Evolutionary conservation across 495 filamentous ascomycete genomes (phyloP).

Genomic region (Podospora australis): DNA sequence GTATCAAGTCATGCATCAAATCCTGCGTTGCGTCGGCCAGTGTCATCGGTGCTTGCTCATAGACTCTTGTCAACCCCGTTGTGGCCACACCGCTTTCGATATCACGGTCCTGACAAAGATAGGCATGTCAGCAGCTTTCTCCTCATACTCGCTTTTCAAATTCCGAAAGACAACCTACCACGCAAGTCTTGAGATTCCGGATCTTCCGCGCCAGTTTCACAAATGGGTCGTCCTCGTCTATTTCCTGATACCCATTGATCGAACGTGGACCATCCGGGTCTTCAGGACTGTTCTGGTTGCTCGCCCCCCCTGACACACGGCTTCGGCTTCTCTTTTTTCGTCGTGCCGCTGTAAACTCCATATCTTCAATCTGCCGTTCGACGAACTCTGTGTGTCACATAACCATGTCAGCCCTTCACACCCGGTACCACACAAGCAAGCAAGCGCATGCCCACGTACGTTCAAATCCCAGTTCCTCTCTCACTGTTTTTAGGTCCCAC

Average conservation of each 20-base stretch:
- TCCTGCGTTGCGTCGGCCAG: slow-evolving; percentile 14
- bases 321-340: not conserved
- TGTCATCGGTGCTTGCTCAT: slow-evolving; percentile 9
- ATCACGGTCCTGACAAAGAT: slow-evolving; percentile 8
- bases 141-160: too few species aligned
- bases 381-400: slow-evolving; percentile 8
- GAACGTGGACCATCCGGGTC: too few species aligned
- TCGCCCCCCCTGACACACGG: not conserved
- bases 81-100: slow-evolving; percentile 9
- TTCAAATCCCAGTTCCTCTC: slow-evolving; percentile 15
- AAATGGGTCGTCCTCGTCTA: slow-evolving; percentile 10
- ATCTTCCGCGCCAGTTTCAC: slow-evolving; percentile 14
- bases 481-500: slow-evolving; percentile 17
- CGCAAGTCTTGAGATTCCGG: slow-evolving; percentile 1
- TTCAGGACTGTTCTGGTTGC: not conserved
- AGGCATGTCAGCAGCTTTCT: not conserved
- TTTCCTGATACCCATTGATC: too few species aligned
- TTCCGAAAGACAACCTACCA: slow-evolving; percentile 6
- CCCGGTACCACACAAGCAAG: too few species aligned
- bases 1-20: slow-evolving; percentile 16
- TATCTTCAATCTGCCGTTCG: slow-evolving; percentile 16
- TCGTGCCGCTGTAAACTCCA: slow-evolving; percentile 12
- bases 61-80: slow-evolving; percentile 4
- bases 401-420: too few species aligned
- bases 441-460: too few species aligned